These are phyloP conservation scores for Trypanosoma brucei DNA, from an alignment of 208 protist species.

Conservation along the genomic window DNA sequence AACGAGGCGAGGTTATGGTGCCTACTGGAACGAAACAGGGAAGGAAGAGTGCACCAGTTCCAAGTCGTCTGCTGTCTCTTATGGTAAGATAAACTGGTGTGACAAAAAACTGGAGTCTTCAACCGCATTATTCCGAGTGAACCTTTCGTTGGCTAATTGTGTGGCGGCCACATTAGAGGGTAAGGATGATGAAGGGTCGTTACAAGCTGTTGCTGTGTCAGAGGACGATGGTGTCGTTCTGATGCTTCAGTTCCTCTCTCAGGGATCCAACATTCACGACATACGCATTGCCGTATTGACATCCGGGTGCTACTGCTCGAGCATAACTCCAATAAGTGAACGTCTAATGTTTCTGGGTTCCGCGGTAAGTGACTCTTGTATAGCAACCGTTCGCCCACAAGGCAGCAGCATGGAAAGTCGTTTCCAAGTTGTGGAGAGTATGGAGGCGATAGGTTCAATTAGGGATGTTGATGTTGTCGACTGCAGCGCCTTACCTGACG, in stretches of 20 bases:
- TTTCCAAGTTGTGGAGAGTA: slow-evolving; percentile 38
- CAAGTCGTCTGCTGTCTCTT: slow-evolving; percentile 42
- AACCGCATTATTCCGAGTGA: slow-evolving; percentile 47
- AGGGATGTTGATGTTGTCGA: slow-evolving; percentile 56
- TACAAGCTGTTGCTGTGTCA: slow-evolving; percentile 55
- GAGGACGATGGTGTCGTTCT: slow-evolving; percentile 77
- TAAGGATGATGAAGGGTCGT: background rate
- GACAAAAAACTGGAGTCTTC: slow-evolving; percentile 40
- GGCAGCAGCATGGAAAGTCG: slow-evolving; percentile 4
- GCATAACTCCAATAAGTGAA: slow-evolving; percentile 12
- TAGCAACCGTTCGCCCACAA: slow-evolving; percentile 31
- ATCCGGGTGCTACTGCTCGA: slow-evolving; percentile 51
- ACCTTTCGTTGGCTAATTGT: slow-evolving; percentile 71
- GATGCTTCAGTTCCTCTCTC: slow-evolving; percentile 33
- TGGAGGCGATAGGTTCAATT: slow-evolving; percentile 48
- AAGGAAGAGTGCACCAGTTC: slow-evolving; percentile 59
- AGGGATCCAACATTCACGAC: slow-evolving; percentile 49
- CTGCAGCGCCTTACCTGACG: slow-evolving; percentile 18
- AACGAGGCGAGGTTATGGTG: slow-evolving; percentile 73
- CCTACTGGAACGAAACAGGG: slow-evolving; percentile 66
- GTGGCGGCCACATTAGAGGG: slow-evolving; percentile 13
- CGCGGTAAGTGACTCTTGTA: slow-evolving; percentile 42
- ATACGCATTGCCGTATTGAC: slow-evolving; percentile 41
- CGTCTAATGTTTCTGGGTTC: slow-evolving; percentile 56
- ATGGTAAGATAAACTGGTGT: slow-evolving; percentile 44